These are phyloP conservation scores for Phellopilus nigrolimitatus DNA, from an alignment of 1,284 basidiomycete genomes.

Conservation along the genomic window DNA sequence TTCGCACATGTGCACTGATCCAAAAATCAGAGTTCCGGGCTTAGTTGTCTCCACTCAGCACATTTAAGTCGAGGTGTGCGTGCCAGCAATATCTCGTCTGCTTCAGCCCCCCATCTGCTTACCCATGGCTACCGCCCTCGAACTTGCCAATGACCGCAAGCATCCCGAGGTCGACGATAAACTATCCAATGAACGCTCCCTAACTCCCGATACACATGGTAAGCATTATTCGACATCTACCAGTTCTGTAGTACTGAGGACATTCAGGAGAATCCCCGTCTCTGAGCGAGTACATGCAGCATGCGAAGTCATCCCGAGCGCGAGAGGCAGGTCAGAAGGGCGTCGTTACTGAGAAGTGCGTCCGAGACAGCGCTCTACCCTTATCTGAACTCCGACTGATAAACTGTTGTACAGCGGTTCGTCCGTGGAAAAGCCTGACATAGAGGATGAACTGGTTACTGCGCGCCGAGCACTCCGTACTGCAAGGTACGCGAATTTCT, in stretches of 20 bases:
- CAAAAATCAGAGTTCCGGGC: too few species aligned
- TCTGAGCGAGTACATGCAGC: constrained; percentile 14
- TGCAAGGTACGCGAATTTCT: constrained; percentile 6
- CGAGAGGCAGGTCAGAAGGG: constrained; percentile 3
- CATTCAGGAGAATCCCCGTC: background rate
- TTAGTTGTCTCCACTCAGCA: too few species aligned
- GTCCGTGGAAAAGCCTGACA: constrained; percentile 10
- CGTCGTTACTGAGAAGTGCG: constrained; percentile 2
- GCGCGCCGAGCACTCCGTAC: constrained; percentile 16
- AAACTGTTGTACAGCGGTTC: background rate
- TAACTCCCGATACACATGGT: background rate
- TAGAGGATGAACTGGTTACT: constrained; percentile 15
- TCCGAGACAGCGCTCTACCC: background rate
- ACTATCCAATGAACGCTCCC: background rate
- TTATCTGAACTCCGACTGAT: background rate
- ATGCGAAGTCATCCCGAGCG: constrained; percentile 10
- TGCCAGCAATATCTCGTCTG: too few species aligned
- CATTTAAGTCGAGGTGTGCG: too few species aligned
- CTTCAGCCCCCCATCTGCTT: background rate
- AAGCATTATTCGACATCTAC: background rate
- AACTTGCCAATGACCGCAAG: constrained; percentile 12
- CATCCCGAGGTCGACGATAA: constrained; percentile 16
- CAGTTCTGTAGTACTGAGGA: background rate
- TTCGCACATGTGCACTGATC: too few species aligned
- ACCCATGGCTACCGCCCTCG: constrained; percentile 15